Percentiles rank a stretch among this genome's conserved stretches.
Evolutionary conservation across 106 monocot species (phyloP).

Genomic region (Acorus gramineus): DNA sequence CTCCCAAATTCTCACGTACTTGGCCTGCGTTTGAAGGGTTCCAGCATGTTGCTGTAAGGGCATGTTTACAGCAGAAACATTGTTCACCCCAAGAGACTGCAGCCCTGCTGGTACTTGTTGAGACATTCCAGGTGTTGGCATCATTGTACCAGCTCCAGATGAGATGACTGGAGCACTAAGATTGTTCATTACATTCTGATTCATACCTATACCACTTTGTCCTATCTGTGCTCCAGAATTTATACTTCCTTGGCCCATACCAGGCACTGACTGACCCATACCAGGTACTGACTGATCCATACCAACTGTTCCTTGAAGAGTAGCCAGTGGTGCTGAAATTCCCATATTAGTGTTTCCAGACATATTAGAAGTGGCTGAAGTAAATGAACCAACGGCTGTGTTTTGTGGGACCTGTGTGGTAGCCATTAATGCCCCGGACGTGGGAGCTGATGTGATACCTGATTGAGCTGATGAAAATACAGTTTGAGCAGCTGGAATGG

Average conservation of each 20-base stretch:
- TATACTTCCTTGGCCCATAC: constrained; percentile 53
- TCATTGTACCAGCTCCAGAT: constrained; percentile 80
- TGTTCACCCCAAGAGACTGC: constrained; percentile 46
- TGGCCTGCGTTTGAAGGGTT: constrained; percentile 57
- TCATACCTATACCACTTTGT: constrained; percentile 68
- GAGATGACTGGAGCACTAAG: constrained; percentile 44
- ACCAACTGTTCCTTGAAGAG: constrained; percentile 42
- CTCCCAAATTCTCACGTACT: constrained; percentile 96
- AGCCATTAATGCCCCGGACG: constrained; percentile 35
- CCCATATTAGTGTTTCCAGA: constrained; percentile 64
- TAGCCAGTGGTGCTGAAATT: constrained; percentile 49
- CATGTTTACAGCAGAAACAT: constrained; percentile 56
- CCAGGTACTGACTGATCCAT: constrained; percentile 42
- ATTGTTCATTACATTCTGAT: constrained; percentile 49
- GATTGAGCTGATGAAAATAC: background rate
- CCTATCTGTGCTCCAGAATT: constrained; percentile 50
- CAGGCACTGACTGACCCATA: constrained; percentile 42
- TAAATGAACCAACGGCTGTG: constrained; percentile 53
- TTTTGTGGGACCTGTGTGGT: constrained; percentile 53
- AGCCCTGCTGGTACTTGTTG: constrained; percentile 40
- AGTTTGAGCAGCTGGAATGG: background rate
- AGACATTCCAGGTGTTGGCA: constrained; percentile 89
- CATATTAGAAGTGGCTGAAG: constrained; percentile 45
- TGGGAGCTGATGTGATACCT: constrained; percentile 51
- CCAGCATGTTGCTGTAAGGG: constrained; percentile 43